Evolutionary conservation across 1,139 yeast genomes (phyloP), one percentile per base, ranked within the genome.

Genomic region (Pneumocystis carinii): DNA sequence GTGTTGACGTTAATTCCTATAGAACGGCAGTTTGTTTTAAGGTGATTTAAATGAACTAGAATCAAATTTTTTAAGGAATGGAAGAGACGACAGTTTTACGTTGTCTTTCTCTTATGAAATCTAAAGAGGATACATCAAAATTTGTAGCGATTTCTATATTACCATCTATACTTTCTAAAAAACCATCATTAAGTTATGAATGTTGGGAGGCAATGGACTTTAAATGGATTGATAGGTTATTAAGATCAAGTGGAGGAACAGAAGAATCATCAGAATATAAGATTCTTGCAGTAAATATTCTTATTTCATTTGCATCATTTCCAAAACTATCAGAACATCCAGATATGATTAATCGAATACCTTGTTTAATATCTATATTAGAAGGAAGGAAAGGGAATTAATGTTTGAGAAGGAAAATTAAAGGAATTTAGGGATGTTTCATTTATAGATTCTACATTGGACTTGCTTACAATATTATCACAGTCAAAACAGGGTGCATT

Each of bases 71-170:
- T 55, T 29, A 48, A 62, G 19, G 35, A 63, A 41, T 48, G 55
- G 55, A 48, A 19, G 55, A 48, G 4, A 48, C 32, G 4, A 19
- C 27, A 4, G 14, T 19, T 14, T 24, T 32, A 10, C 55, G 55
- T n/a, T 62, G 64, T 39, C 38, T 63, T 53, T 17, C 57, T 15
- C 61, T 62, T n/a, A 37, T 62, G 37, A 57, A 62, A 32, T 37
- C 64, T n/a, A 29, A 57, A n/a, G 64, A 62, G 32, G 61, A 62
- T 35, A 62, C 64, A 6, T 36, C 56, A 19, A 62, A 62, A 29
- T 48, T 62, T 55, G 64, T 62, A 15, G 66, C 64, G 2, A 19
- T 62, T 24, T 56, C 66, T 15, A 62, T 62, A 37, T 35, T 62
- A 4, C 66, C 64, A 2, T 41, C 42, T 17, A 24, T 62, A 14